Percentiles rank a stretch among this genome's conserved stretches.
Evolutionary conservation across 2,329 filamentous ascomycete genomes (phyloP).

Genomic region (Colletotrichum australisinense): DNA sequence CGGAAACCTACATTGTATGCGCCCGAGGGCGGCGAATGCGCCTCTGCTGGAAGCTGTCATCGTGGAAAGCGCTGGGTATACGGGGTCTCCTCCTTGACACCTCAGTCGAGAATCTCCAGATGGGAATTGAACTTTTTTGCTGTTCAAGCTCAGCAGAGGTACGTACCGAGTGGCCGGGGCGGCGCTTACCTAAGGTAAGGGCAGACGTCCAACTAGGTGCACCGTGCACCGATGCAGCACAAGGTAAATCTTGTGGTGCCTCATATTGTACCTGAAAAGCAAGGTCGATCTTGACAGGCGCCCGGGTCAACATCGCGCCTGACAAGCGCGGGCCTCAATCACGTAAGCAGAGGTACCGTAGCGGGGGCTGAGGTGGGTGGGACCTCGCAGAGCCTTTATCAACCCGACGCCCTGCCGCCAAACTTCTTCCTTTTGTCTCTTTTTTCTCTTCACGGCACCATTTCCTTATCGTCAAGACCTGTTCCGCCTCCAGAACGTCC

Average conservation of each 20-base stretch:
- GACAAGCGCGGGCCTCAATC: background rate
- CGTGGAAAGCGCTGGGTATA: constrained; percentile 39
- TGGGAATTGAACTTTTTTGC: constrained; percentile 43
- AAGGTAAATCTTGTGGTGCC: background rate
- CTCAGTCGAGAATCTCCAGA: constrained; percentile 31
- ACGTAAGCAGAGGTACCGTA: constrained; percentile 9
- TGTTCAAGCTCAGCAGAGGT: constrained; percentile 30
- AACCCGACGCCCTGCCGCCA: constrained; percentile 14
- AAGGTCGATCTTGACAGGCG: background rate
- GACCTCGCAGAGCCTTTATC: constrained; percentile 31
- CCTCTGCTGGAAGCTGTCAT: constrained; percentile 71
- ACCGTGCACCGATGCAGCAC: background rate
- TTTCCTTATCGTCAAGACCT: constrained; percentile 96
- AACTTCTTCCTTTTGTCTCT: constrained; percentile 43
- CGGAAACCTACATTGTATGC: constrained; percentile 61
- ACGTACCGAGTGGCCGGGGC: constrained; percentile 43
- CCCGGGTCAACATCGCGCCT: constrained; percentile 8
- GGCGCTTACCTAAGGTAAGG: constrained; percentile 37
- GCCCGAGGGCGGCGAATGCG: constrained; percentile 58
- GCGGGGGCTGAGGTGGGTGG: background rate
- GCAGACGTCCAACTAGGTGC: background rate
- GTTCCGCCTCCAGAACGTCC: constrained; percentile 76
- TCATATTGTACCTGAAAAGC: background rate
- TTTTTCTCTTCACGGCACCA: constrained; percentile 70
- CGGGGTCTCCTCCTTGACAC: constrained; percentile 22